Percentiles rank a stretch among this genome's conserved stretches.
Conservation (phyloP, 78 protist genomes). For the Cavenderia fasciculata region DNA sequence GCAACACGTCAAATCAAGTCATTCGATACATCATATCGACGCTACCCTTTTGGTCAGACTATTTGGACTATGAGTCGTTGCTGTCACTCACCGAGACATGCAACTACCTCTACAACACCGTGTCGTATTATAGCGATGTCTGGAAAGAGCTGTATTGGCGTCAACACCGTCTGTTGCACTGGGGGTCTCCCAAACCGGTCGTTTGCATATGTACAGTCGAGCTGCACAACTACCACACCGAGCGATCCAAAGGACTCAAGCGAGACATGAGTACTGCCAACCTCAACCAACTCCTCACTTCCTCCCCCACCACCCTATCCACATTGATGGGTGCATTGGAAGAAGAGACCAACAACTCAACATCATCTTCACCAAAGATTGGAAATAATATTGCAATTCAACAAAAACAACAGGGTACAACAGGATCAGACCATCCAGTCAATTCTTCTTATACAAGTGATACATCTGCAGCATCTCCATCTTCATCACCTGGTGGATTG, state of each 20-base stretch:
- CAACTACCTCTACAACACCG: conserved; percentile 37
- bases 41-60: conserved; percentile 57
- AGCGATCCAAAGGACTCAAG: conserved; percentile 1
- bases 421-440: too few relatives aligned
- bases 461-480: too few relatives aligned
- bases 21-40: conserved; percentile 59
- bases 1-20: too few relatives aligned
- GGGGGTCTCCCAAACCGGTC: not conserved
- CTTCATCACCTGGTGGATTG: too few relatives aligned
- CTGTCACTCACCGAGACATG: conserved; percentile 46
- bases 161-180: not conserved
- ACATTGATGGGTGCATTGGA: too few relatives aligned
- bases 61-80: conserved; percentile 31
- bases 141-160: conserved; percentile 38
- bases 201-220: not conserved
- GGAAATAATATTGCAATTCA: too few relatives aligned
- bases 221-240: not conserved
- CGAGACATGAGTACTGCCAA: not conserved
- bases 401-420: too few relatives aligned
- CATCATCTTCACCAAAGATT: too few relatives aligned
- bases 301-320: too few relatives aligned
- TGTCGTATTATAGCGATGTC: conserved; percentile 27
- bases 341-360: too few relatives aligned
- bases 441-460: too few relatives aligned
- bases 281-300: too few relatives aligned